A percentile compares a stretch with the other conserved stretches of the same genome.
Conservation (phyloP, 2,329 filamentous ascomycete genomes). For the Rutstroemia sp. region DNA sequence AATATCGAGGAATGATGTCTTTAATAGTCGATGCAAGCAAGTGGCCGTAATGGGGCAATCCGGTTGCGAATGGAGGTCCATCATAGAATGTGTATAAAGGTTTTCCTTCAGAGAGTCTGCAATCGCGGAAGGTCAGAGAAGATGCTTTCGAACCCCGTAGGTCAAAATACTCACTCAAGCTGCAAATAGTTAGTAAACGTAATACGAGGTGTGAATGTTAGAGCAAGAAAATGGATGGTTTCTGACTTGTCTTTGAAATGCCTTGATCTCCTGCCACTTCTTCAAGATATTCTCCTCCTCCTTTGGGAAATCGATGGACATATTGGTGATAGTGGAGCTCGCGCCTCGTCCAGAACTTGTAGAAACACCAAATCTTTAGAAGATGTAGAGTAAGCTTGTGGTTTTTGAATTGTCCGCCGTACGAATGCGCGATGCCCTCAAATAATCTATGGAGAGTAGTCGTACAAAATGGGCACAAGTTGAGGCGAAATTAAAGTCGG, state of each 20-base stretch:
- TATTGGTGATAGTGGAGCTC: conserved; percentile 28
- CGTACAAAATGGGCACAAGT: not conserved
- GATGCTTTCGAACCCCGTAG: not conserved
- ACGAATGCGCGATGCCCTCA: too few relatives aligned
- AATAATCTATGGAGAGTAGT: too few relatives aligned
- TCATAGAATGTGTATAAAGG: conserved; percentile 93
- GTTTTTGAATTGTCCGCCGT: too few relatives aligned
- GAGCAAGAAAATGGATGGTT: not conserved
- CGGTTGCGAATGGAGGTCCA: conserved; percentile 74
- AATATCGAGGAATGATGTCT: conserved; percentile 92
- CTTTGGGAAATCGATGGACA: conserved; percentile 89
- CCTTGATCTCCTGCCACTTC: conserved; percentile 86
- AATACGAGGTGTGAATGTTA: not conserved
- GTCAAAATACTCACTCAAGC: not conserved
- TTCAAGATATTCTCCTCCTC: conserved; percentile 81
- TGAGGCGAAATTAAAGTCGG: not conserved
- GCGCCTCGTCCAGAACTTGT: not conserved
- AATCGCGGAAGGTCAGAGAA: not conserved
- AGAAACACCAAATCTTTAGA: too few relatives aligned
- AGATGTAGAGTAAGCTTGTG: too few relatives aligned
- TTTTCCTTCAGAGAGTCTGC: conserved; percentile 64
- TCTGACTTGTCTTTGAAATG: conserved; percentile 71
- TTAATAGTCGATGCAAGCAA: conserved; percentile 89
- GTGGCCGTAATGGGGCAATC: conserved; percentile 58
- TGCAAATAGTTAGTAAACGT: not conserved